Conservation (phyloP, 352 stramenopile genomes). For the Phytophthora litchii region DNA sequence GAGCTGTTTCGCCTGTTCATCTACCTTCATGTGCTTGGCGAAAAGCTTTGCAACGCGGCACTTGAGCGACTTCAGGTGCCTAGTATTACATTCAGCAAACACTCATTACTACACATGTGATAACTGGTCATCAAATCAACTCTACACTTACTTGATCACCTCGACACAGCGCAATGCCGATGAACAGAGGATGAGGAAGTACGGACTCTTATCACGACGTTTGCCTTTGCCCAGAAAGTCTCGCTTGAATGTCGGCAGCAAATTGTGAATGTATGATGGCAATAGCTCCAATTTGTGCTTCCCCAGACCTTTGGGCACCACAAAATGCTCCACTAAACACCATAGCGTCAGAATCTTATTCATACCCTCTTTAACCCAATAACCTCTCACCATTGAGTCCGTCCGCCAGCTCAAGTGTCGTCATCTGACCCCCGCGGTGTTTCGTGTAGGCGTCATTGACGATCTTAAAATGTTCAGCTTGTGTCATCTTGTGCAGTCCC, state of each 20-base stretch:
- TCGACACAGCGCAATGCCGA: constrained; percentile 92
- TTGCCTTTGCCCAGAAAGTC: constrained; percentile 80
- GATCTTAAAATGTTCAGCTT: constrained; percentile 80
- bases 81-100: constrained; percentile 22
- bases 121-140: constrained; percentile 16
- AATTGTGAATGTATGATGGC: constrained; percentile 73
- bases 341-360: constrained; percentile 1
- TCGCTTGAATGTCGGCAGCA: constrained; percentile 76
- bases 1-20: constrained; percentile 90
- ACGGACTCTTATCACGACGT: constrained; percentile 88
- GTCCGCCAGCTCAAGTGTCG: constrained; percentile 80
- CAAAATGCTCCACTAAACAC: constrained; percentile 64
- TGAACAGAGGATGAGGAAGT: constrained; percentile 91
- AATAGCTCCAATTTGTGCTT: constrained; percentile 84
- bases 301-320: constrained; percentile 58
- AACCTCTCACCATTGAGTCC: constrained; percentile 65
- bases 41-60: constrained; percentile 96
- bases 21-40: constrained; percentile 92
- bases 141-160: constrained; percentile 90
- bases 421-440: constrained; percentile 79
- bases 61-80: constrained; percentile 82
- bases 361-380: background rate
- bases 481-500: constrained; percentile 80
- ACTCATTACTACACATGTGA: too few relatives aligned
- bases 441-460: constrained; percentile 82